Base-by-base conservation (phyloP, 2,329 filamentous ascomycete genomes). In the Fusarium sororula region DNA sequence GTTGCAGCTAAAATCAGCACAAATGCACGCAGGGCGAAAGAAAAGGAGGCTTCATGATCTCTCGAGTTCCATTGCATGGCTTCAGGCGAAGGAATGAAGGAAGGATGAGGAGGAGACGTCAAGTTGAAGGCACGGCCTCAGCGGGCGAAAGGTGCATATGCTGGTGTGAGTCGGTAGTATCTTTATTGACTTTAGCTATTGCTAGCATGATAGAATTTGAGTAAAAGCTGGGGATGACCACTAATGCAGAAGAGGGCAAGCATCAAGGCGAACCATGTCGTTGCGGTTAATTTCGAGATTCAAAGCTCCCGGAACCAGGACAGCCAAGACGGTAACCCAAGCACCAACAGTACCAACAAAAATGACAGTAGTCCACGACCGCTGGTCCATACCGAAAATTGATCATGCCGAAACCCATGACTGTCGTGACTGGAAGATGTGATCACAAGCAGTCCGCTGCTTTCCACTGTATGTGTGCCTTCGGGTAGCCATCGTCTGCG, bases 391-490 rank as follows among this genome's bases (percentile, higher is more conserved):
- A 37, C 13, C 13, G 32, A 6, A 5, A 53, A 26, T 3, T 53
- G 9, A 9, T 53, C 32, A 12, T 6, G 10, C 9, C 32, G 18
- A 26, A 37, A 37, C 13, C 18, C 32, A 12, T 37, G 3, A 2
- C 32, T 53, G 13, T 26, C 50, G 0, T 53, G 17, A 1, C 22
- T 9, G 10, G 18, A 53, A 3, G 5, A 53, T 15, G 18, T 26
- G 13, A 53, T 6, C 0, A 2, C 13, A 5, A 53, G 2, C 7
- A 22, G 8, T 26, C n/a, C 7, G n/a, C 3, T 15, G 18, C 32
- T 37, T 3, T 53, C n/a, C 6, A 24, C 5, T 3, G 26, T 14
- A 22, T 5, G 32, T 8, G 32, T 17, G 20, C 20, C 38, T 39
- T 20, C 20, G 38, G 50, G 50, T 4, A 37, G 15, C 18, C 32